Conservation (phyloP, 768 basidiomycete genomes). For the Inosperma sp. region DNA sequence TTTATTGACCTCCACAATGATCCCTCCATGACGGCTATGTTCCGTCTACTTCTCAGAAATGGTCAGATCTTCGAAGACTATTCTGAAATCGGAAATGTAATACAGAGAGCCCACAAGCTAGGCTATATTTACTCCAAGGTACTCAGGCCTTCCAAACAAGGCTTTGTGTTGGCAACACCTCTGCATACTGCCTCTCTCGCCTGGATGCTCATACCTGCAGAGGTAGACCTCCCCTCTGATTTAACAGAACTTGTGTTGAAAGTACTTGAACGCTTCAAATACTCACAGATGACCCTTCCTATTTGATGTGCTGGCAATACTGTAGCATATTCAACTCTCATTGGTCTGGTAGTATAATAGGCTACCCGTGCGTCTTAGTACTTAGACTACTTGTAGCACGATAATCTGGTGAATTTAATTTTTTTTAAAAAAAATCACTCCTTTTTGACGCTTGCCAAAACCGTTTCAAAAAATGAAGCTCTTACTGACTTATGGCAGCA, state of each 20-base stretch:
- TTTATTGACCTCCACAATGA: neutral
- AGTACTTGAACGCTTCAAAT: slow-evolving; percentile 1
- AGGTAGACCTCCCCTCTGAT: slow-evolving; percentile 1
- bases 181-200: slow-evolving; percentile 5
- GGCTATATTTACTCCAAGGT: neutral
- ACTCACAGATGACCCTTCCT: slow-evolving; percentile 3
- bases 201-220: slow-evolving; percentile 2
- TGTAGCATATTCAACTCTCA: too few species aligned
- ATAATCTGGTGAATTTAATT: too few species aligned
- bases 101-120: slow-evolving; percentile 2
- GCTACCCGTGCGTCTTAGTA: too few species aligned
- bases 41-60: slow-evolving; percentile 2
- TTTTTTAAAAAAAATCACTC: too few species aligned
- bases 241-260: neutral
- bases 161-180: neutral
- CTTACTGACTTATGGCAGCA: too few species aligned
- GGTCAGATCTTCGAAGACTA: slow-evolving; percentile 1
- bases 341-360: too few species aligned
- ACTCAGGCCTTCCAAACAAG: neutral
- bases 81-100: neutral
- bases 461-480: too few species aligned
- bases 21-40: slow-evolving; percentile 2
- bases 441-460: too few species aligned
- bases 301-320: slow-evolving; percentile 5
- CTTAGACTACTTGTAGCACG: too few species aligned